Evolutionary conservation across 495 filamentous ascomycete genomes (phyloP).

Genomic region (Aspergillus taichungensis): DNA sequence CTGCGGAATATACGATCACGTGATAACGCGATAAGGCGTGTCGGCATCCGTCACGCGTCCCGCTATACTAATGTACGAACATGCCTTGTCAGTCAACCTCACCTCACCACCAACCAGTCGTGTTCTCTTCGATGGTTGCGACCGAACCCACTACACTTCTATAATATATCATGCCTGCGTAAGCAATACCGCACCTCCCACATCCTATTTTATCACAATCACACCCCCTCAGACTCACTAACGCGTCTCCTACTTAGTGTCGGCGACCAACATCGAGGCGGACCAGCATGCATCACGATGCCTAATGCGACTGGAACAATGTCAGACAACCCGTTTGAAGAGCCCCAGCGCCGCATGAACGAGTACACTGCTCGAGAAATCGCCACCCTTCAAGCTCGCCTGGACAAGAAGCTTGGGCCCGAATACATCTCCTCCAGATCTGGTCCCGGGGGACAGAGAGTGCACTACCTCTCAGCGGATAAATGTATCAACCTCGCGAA

Average conservation of each 20-base stretch:
- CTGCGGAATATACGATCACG: slow-evolving; percentile 19
- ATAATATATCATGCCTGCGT: slow-evolving; percentile 38
- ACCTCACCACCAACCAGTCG: background rate
- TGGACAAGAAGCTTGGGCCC: slow-evolving; percentile 91
- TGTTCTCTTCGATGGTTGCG: background rate
- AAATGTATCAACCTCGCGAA: slow-evolving; percentile 95
- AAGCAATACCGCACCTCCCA: slow-evolving; percentile 7
- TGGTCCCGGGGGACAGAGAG: slow-evolving; percentile 71
- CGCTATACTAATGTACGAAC: background rate
- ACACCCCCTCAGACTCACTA: too few relatives aligned
- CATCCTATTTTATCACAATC: background rate
- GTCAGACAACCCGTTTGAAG: slow-evolving; percentile 68
- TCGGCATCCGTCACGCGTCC: slow-evolving; percentile 19
- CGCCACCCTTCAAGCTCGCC: slow-evolving; percentile 72
- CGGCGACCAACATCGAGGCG: slow-evolving; percentile 65
- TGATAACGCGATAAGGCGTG: slow-evolving; percentile 32
- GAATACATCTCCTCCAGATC: slow-evolving; percentile 85
- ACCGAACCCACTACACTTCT: background rate
- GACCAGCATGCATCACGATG: slow-evolving; percentile 30
- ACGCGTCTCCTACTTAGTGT: slow-evolving; percentile 40
- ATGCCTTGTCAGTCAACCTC: background rate
- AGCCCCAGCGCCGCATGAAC: slow-evolving; percentile 53
- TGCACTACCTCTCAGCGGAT: slow-evolving; percentile 86
- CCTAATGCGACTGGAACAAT: slow-evolving; percentile 22
- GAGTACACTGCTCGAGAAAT: slow-evolving; percentile 86